Evolutionary conservation across 2,329 filamentous ascomycete genomes (phyloP), one percentile per base, ranked within the genome.

Genomic region (Stylonectria norvegica): DNA sequence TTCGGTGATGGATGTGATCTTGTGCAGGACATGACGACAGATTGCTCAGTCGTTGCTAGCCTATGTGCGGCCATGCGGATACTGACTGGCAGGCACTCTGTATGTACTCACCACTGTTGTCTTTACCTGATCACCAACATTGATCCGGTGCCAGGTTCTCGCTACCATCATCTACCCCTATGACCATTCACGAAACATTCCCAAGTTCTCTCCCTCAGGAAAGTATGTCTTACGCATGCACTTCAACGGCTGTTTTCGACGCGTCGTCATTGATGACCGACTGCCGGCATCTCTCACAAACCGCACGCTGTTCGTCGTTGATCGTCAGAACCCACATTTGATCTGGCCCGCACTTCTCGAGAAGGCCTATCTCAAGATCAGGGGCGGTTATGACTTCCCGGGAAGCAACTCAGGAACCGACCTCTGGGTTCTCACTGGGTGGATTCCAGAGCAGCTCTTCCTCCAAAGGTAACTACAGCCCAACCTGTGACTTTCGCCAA

Each of bases 341-440:
- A 67, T 97, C 11, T 97, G 91, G 89, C 93, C 93, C 5, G 89
- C 91, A 2, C 72, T 98, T 4, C 70, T 97, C 12, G 93, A 98
- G 61, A 98, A 98, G 60, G 93, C 93, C 0, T 98, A 98, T 54
- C 71, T 98, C 2, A 98, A 97, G 68, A 81, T 97, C 9, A 80
- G 91, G 40, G 93, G 93, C 19, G 93, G 93, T 22, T 98, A 98
- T 61, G 90, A 98, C 58, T 98, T 98, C 51, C 91, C 93, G 0
- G 93, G 93, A 6, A 97, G 93, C 58, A 97, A 97, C 62, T 97
- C 91, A 1, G 90, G 89, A 9, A 97, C 91, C 3, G 93, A 98
- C 64, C 68, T 98, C 4, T 95, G 88, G 80, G 85, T 94, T 2
- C 67, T 98, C 39, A 95, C 86, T 0, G 91, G 93, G 20, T 98